Evolutionary conservation across 768 basidiomycete genomes (phyloP).

Genomic region (Lepiota brunneoincarnata): DNA sequence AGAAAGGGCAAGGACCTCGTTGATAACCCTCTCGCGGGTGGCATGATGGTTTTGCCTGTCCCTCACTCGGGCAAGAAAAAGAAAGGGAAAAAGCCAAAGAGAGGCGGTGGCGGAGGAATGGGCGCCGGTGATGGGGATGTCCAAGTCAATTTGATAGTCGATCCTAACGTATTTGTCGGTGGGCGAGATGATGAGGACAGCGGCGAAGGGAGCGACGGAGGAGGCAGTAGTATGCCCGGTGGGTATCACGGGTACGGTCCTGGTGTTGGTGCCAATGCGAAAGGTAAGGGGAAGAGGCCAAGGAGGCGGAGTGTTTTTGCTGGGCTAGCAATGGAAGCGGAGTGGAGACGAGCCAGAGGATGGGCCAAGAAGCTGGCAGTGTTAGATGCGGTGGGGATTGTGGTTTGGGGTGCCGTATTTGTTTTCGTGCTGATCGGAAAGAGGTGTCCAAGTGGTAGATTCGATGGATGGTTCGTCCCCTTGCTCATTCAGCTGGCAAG

Average conservation of each 20-base stretch:
- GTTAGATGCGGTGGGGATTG: slow-evolving; percentile 43
- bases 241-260: slow-evolving; percentile 25
- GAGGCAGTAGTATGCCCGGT: slow-evolving; percentile 34
- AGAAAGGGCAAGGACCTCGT: slow-evolving; percentile 17
- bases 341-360: slow-evolving; percentile 56
- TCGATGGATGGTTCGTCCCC: slow-evolving; percentile 58
- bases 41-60: slow-evolving; percentile 59
- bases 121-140: slow-evolving; percentile 42
- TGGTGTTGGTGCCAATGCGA: slow-evolving; percentile 17
- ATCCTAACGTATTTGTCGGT: slow-evolving; percentile 53
- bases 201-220: slow-evolving; percentile 36
- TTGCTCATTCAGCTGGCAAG: neutral
- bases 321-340: slow-evolving; percentile 60
- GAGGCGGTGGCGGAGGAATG: slow-evolving; percentile 33
- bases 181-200: slow-evolving; percentile 32
- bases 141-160: slow-evolving; percentile 73
- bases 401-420: slow-evolving; percentile 59
- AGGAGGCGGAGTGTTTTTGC: slow-evolving; percentile 52
- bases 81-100: slow-evolving; percentile 37
- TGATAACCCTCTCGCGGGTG: slow-evolving; percentile 29
- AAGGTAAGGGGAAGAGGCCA: slow-evolving; percentile 25
- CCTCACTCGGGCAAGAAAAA: slow-evolving; percentile 39
- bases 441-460: slow-evolving; percentile 60
- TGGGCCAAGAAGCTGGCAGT: slow-evolving; percentile 50
- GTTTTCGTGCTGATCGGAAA: slow-evolving; percentile 59